Evolutionary conservation across 192 early-diverging fungal genomes (phyloP).

Genomic region (Backusella westeae): DNA sequence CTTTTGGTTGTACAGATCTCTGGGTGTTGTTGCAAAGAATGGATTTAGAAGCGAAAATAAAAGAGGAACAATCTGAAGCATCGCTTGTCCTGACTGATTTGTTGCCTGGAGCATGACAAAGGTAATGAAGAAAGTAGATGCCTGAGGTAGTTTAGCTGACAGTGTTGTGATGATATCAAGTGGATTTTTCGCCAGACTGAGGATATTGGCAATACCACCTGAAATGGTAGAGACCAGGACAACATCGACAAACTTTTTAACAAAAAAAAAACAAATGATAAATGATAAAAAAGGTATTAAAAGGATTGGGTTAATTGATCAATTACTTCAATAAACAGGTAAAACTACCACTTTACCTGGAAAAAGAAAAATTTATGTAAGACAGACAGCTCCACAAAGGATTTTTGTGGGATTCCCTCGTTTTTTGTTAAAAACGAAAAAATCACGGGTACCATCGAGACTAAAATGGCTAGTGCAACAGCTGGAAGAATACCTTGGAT

Average conservation of each 20-base stretch:
- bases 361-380: constrained; percentile 78
- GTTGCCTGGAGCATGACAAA: constrained; percentile 77
- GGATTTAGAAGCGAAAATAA: constrained; percentile 56
- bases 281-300: neutral
- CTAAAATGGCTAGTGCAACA: constrained; percentile 62
- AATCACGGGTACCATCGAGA: constrained; percentile 65
- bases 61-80: constrained; percentile 67
- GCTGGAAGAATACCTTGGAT: constrained; percentile 81
- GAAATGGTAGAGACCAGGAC: constrained; percentile 76
- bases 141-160: constrained; percentile 64
- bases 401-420: constrained; percentile 56
- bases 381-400: constrained; percentile 60
- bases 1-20: constrained; percentile 53
- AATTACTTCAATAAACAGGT: neutral
- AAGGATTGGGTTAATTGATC: neutral
- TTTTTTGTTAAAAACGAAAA: constrained; percentile 60
- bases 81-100: constrained; percentile 59
- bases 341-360: neutral
- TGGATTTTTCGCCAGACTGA: constrained; percentile 50
- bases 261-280: no score
- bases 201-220: constrained; percentile 41
- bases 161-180: constrained; percentile 45
- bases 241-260: constrained; percentile 67
- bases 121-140: constrained; percentile 81
- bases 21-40: constrained; percentile 67